Evolutionary conservation across 1,284 basidiomycete genomes (phyloP).

Genomic region (Cutaneotrichosporon cyanovorans): DNA sequence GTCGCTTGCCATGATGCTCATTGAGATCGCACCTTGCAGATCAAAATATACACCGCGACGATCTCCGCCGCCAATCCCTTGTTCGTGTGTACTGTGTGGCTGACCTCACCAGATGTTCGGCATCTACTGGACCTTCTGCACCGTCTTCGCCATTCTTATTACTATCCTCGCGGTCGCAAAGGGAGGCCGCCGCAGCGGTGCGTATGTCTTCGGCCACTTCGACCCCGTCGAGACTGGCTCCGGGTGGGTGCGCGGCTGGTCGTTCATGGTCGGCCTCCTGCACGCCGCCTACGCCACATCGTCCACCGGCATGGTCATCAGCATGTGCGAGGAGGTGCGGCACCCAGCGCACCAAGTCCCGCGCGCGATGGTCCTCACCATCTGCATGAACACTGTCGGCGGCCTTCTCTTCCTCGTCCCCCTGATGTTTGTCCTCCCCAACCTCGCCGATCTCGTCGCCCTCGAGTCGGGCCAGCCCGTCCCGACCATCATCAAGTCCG

Average conservation of each 20-base stretch:
- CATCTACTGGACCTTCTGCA: slow-evolving; percentile 26
- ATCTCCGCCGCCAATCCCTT: no score
- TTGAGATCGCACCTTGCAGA: no score
- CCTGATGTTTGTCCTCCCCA: slow-evolving; percentile 46
- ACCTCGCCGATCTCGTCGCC: slow-evolving; percentile 38
- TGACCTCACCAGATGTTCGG: slow-evolving; percentile 20
- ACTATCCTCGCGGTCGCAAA: slow-evolving; percentile 43
- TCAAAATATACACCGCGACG: no score
- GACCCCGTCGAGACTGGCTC: slow-evolving; percentile 7
- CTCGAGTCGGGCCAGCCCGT: slow-evolving; percentile 46
- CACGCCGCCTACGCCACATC: slow-evolving; percentile 36
- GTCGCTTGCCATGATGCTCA: no score
- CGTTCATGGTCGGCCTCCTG: slow-evolving; percentile 36
- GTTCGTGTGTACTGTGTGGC: no score
- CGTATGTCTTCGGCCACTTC: slow-evolving; percentile 24
- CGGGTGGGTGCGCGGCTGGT: slow-evolving; percentile 14
- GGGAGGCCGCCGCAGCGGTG: slow-evolving; percentile 30
- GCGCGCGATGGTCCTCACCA: slow-evolving; percentile 31
- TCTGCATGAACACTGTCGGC: slow-evolving; percentile 21
- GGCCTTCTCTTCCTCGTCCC: slow-evolving; percentile 43
- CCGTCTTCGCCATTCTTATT: slow-evolving; percentile 14
- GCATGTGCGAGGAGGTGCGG: slow-evolving; percentile 44
- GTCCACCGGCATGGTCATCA: slow-evolving; percentile 39
- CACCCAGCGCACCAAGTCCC: slow-evolving; percentile 39
- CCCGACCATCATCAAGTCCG: slow-evolving; percentile 44